A percentile compares a stretch with the other conserved stretches of the same genome.
These are phyloP conservation scores for Auricularia cornea DNA, from an alignment of 768 basidiomycete species.

Conservation along the genomic window DNA sequence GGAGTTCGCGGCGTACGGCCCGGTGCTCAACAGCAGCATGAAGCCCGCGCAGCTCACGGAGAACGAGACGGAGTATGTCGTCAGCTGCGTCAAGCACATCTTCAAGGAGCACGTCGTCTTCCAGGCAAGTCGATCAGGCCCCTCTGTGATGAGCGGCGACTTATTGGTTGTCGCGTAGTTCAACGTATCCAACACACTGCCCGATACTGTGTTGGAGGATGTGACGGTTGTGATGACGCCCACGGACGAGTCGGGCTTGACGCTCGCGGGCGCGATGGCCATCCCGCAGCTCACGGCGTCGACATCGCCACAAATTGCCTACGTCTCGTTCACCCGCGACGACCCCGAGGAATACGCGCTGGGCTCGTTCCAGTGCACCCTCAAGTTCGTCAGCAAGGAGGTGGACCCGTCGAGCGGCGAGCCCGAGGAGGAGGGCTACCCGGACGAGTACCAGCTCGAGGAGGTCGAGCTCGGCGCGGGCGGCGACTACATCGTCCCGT, in stretches of 20 bases:
- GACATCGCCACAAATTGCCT: slow-evolving; percentile 76
- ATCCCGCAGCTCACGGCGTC: slow-evolving; percentile 58
- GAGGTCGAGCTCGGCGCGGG: slow-evolving; percentile 90
- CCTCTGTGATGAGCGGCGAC: slow-evolving; percentile 8
- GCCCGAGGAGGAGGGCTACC: slow-evolving; percentile 98
- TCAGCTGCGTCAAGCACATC: slow-evolving; percentile 92
- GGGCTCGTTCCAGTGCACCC: slow-evolving; percentile 80
- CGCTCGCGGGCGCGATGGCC: slow-evolving; percentile 93
- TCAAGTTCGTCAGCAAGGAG: slow-evolving; percentile 96
- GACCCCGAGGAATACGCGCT: slow-evolving; percentile 66
- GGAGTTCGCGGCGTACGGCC: slow-evolving; percentile 77
- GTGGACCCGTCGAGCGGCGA: slow-evolving; percentile 91
- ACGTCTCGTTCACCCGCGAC: slow-evolving; percentile 88
- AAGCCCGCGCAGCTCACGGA: slow-evolving; percentile 84
- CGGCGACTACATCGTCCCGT: slow-evolving; percentile 93
- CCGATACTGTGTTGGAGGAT: slow-evolving; percentile 90
- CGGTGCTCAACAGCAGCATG: slow-evolving; percentile 76
- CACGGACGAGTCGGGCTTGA: slow-evolving; percentile 60
- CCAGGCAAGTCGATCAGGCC: slow-evolving; percentile 51
- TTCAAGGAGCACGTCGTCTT: slow-evolving; percentile 95
- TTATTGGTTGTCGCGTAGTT: slow-evolving; percentile 45
- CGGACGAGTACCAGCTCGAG: slow-evolving; percentile 96
- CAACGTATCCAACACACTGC: slow-evolving; percentile 94
- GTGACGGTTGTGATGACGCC: slow-evolving; percentile 91
- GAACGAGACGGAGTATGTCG: slow-evolving; percentile 96